These are phyloP conservation scores for Drechslerella stenobrocha DNA, from an alignment of 2,329 filamentous ascomycete species.

Conservation along the genomic window DNA sequence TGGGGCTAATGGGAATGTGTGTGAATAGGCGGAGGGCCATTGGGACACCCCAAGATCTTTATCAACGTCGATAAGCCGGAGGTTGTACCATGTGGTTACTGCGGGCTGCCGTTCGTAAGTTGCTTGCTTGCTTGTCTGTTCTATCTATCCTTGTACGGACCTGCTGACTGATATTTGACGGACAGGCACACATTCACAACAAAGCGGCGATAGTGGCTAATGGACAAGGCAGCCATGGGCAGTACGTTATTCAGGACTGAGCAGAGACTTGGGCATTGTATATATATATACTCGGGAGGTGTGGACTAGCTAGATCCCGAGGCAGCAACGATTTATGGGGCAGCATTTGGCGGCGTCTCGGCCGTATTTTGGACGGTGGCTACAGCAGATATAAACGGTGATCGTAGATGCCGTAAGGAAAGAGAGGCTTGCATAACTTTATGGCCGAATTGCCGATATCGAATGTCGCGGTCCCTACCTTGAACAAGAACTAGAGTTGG, in stretches of 20 bases:
- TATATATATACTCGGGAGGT: neutral
- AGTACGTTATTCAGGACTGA: slow-evolving; percentile 40
- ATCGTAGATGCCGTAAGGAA: too few species aligned
- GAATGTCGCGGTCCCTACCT: too few species aligned
- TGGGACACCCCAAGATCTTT: slow-evolving; percentile 89
- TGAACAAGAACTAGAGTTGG: too few species aligned
- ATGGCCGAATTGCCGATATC: too few species aligned
- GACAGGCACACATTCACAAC: slow-evolving; percentile 34
- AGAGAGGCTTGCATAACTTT: too few species aligned
- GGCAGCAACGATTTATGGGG: too few species aligned
- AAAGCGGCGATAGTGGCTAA: slow-evolving; percentile 39
- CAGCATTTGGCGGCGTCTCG: too few species aligned
- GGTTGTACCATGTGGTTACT: slow-evolving; percentile 88
- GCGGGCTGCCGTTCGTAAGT: slow-evolving; percentile 68
- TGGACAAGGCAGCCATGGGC: slow-evolving; percentile 34
- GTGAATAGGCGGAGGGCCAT: slow-evolving; percentile 77
- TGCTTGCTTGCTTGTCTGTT: neutral
- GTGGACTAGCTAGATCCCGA: too few species aligned
- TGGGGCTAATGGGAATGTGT: too few species aligned
- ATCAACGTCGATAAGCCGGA: slow-evolving; percentile 98
- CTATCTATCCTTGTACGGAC: too few species aligned
- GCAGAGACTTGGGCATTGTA: neutral
- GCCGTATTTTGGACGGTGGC: too few species aligned
- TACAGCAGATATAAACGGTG: too few species aligned
- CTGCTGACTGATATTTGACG: neutral